Evolutionary conservation across 495 filamentous ascomycete genomes (phyloP), one percentile per base, ranked within the genome.

Genomic region (Immersiella caudata): DNA sequence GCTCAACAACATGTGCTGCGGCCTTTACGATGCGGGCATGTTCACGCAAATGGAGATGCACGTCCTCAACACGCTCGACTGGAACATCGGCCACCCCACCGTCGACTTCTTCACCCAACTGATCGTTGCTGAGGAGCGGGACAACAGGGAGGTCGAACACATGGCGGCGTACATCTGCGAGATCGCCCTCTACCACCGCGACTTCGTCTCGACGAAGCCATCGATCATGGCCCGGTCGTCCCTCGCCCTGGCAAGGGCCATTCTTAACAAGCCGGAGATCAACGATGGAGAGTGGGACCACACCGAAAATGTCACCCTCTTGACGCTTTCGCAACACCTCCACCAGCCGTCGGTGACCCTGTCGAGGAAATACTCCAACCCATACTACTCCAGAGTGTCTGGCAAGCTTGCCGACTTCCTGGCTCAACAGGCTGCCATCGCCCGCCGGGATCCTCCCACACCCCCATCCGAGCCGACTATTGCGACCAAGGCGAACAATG

Each of bases 1-100:
- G 72, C 82, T 99, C 66, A 97, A 96, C 84, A 93, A 93, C 60
- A 98, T 99, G 96, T 99, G 95, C 83, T 98, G 96, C 83, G 92
- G 90, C 20, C 86, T 97, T 25, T 99, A 99, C 77, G 95, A 99
- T 76, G 94, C 97, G 16, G 95, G 97, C 75, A 98, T 99, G 95
- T 99, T 99, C 80, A 94, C 92, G 18, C 95, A 99, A 79, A 98
- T 99, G 96, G 95, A 99, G 78, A 97, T 96, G 94, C 95, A 99
- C 78, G 95, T 99, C 11, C 84, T 99, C 71, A 93, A 96, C 79
- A 98, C 95, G n/a, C 85, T 99, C 67, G 90, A 92, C 67, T 99
- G 96, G 96, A 87, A 89, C 70, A 90, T 99, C 70, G 95, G 95
- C 50, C 94, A 65, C 82, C 93, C 95, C 0, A 97, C 95, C 33